Evolutionary conservation across 2,329 filamentous ascomycete species (phyloP).

Genomic region (Zymoseptoria brevis): DNA sequence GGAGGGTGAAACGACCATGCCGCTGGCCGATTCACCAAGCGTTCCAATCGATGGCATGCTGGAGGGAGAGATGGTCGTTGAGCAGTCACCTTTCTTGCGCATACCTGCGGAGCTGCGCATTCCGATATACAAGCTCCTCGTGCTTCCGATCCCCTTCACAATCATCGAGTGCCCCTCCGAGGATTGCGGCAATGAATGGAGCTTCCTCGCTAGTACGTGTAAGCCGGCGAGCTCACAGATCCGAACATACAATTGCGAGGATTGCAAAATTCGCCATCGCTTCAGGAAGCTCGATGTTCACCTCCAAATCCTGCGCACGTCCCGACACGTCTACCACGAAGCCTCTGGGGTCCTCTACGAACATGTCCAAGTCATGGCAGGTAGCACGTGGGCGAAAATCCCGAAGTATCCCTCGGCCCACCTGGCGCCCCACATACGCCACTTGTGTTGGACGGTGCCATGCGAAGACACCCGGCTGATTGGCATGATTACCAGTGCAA

Average conservation of each 20-base stretch:
- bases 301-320: background rate
- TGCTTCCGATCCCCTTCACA: background rate
- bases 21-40: background rate
- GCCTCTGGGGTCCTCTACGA: background rate
- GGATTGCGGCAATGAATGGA: background rate
- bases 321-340: background rate
- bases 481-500: too few species aligned
- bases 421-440: background rate
- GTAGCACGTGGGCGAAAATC: too few species aligned
- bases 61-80: background rate
- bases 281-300: background rate
- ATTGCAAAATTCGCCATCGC: too few species aligned
- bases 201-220: background rate
- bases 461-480: too few species aligned
- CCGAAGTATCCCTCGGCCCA: too few species aligned
- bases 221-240: background rate
- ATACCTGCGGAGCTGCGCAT: background rate
- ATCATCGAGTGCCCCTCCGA: background rate
- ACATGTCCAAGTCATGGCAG: too few species aligned
- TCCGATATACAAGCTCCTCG: background rate
- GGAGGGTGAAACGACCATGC: background rate
- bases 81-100: background rate
- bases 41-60: background rate
- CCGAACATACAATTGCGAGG: background rate
- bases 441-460: background rate